phyloP scores from a whole-genome alignment of 1,284 basidiomycete species.

The Cryptococcus sp. region DNA sequence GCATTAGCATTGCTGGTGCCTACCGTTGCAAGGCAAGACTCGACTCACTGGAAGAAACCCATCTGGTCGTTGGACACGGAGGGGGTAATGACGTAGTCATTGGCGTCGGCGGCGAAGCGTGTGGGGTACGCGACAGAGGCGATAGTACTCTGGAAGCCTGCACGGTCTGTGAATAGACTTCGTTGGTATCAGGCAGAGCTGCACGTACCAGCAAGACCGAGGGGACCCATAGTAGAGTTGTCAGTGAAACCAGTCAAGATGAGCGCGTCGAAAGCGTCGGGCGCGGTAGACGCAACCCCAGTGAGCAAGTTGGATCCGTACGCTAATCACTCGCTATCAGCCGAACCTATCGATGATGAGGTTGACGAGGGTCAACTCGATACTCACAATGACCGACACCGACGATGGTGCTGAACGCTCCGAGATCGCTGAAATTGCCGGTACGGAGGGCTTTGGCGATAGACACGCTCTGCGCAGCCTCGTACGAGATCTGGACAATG shows the following conservation, averaged over 20 bases:
- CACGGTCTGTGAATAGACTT: no score
- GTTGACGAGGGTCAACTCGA: neutral
- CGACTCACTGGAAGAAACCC: slow-evolving; percentile 17
- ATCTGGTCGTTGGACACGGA: slow-evolving; percentile 13
- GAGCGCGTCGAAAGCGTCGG: slow-evolving; percentile 21
- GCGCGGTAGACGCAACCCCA: slow-evolving; percentile 19
- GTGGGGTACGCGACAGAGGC: slow-evolving; percentile 19
- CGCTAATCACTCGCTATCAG: slow-evolving; percentile 1
- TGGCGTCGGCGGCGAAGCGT: slow-evolving; percentile 14
- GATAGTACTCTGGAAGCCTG: slow-evolving; percentile 17
- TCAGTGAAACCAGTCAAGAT: slow-evolving; percentile 28
- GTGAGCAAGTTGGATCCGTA: slow-evolving; percentile 25
- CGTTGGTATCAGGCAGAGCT: neutral
- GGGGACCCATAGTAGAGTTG: slow-evolving; percentile 19
- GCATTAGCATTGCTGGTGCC: slow-evolving; percentile 11
- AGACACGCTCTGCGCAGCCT: slow-evolving; percentile 22
- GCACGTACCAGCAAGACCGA: slow-evolving; percentile 10
- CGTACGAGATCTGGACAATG: slow-evolving; percentile 28
- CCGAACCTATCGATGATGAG: neutral
- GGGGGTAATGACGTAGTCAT: slow-evolving; percentile 21
- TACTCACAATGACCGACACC: slow-evolving; percentile 27
- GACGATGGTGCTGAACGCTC: slow-evolving; percentile 18
- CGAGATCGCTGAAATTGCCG: slow-evolving; percentile 18
- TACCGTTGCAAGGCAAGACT: slow-evolving; percentile 8
- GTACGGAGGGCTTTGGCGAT: slow-evolving; percentile 21